phyloP scores from a whole-genome alignment of 1,284 basidiomycete species.

The Rhizoctonia solani region DNA sequence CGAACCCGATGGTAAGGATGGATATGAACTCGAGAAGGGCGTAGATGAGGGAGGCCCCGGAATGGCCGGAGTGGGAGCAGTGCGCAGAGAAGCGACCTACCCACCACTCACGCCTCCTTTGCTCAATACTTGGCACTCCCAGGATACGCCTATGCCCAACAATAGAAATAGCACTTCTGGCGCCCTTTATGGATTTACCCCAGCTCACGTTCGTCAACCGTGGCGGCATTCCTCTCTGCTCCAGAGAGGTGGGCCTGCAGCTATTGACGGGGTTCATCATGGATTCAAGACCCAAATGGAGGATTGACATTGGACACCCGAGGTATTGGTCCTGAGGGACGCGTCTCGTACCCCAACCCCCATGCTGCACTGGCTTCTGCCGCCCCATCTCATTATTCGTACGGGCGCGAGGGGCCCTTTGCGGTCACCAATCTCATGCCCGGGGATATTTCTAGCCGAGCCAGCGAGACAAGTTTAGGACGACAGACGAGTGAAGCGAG shows the following conservation, averaged over 20 bases:
- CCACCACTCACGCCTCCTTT: neutral
- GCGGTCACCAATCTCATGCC: slow-evolving; percentile 32
- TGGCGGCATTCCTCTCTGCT: neutral
- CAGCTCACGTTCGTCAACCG: neutral
- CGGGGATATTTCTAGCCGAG: slow-evolving; percentile 24
- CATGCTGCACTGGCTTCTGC: neutral
- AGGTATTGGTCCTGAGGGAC: neutral
- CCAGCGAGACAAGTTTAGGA: neutral
- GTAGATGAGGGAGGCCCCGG: neutral
- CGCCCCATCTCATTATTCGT: slow-evolving; percentile 9
- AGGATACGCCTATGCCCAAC: neutral
- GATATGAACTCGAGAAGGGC: neutral
- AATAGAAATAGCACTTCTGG: neutral
- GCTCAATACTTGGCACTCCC: neutral
- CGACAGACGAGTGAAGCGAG: neutral
- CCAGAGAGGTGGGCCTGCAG: slow-evolving; percentile 11
- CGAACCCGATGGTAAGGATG: neutral
- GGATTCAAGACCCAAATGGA: neutral
- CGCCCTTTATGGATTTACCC: neutral
- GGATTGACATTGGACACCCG: slow-evolving; percentile 9
- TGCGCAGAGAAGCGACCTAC: neutral
- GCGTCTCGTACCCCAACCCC: neutral
- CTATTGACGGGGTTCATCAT: neutral
- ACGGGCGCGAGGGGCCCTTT: slow-evolving; percentile 1
- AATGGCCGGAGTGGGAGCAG: neutral